These are phyloP conservation scores for Tagetes erecta DNA, from an alignment of 129 eudicot genomes.

Conservation along the genomic window DNA sequence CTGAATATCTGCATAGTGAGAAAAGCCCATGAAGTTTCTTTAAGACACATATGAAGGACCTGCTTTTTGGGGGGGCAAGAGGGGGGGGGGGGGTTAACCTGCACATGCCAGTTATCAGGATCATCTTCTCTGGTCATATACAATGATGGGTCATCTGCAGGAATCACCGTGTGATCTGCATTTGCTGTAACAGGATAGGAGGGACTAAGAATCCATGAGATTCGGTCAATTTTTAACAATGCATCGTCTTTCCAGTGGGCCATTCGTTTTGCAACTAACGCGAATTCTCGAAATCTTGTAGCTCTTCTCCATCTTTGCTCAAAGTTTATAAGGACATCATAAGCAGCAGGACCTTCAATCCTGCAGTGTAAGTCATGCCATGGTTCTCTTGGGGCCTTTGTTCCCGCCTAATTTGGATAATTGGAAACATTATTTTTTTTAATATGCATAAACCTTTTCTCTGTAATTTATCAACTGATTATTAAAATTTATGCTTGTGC, in stretches of 20 bases:
- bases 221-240: conserved; percentile 73
- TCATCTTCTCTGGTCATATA: conserved; percentile 60
- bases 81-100: conserved; percentile 42
- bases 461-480: no score
- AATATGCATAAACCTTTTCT: no score
- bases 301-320: conserved; percentile 92
- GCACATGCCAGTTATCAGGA: conserved; percentile 95
- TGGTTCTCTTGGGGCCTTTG: conserved; percentile 91
- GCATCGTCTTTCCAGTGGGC: conserved; percentile 80
- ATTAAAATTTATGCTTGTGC: no score
- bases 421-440: no score
- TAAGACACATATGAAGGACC: neutral
- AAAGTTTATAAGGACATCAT: conserved; percentile 87
- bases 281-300: conserved; percentile 74
- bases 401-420: conserved; percentile 48
- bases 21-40: conserved; percentile 17
- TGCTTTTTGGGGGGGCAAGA: neutral
- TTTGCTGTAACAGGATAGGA: conserved; percentile 27
- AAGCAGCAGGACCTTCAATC: conserved; percentile 97
- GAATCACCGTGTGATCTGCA: conserved; percentile 47
- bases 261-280: conserved; percentile 52
- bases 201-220: conserved; percentile 95
- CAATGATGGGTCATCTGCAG: conserved; percentile 65
- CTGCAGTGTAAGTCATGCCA: conserved; percentile 96
- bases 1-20: conserved; percentile 63